Base-by-base conservation (phyloP, 306 rosid genomes). In the Rosa chinensis region DNA sequence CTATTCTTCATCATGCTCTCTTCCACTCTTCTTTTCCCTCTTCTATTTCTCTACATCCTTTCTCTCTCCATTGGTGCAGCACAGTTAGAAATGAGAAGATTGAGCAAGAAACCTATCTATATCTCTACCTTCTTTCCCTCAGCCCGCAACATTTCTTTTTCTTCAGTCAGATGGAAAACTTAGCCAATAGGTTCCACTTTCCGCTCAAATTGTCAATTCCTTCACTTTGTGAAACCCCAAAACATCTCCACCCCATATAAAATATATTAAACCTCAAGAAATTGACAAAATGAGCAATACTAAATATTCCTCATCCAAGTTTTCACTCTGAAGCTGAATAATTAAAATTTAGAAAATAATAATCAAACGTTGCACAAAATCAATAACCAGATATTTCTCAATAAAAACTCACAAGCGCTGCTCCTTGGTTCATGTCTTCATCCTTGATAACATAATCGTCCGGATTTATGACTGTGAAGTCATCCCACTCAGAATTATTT, bases 401-500 rank as follows among this genome's bases (percentile, higher is more conserved):
- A 82, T 10, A 53, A 43, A 82, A 79, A 83, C 93, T 87, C 53
- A 77, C 88, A 79, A 78, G 88, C 85, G 87, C 44, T 4, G 6
- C 77, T 66, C 85, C 74, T 73, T 79, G 91, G 87, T 92, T 92
- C 95, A 92, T 89, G 89, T 92, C 99, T 80, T 91, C 95, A 69
- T 91, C 99, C 86, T 91, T 94, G 62, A 94, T 92, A 53, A 91
- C 97, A 86, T 92, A 94, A 89, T 91, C 97, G 76, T 94, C 99
- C 25, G 97, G 99, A 84, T 94, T 92, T 84, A 94, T 94, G 64
- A 94, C 95, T 84, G 91, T 97, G 86, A 89, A 94, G 83, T 94
- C 99, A 85, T 94, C 99, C 99, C 97, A 94, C 77, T 91, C 97
- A 9, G 83, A 78, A 42, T 88, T 80, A 81, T 88, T 94, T 75